Conservation (phyloP, 257 asterid genomes). For the Catharanthus roseus region DNA sequence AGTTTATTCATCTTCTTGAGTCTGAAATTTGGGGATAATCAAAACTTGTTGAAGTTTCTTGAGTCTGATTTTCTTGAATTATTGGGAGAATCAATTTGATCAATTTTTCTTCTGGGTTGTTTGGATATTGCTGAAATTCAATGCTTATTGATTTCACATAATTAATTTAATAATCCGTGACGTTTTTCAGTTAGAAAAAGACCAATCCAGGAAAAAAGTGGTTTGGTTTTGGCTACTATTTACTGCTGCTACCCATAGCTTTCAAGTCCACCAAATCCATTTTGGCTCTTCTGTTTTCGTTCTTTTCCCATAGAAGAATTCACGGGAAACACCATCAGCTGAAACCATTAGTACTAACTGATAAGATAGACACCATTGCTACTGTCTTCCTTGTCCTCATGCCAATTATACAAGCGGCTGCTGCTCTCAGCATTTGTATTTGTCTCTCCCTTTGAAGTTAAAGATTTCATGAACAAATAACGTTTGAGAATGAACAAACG, state of each 20-base stretch:
- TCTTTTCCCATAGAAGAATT: neutral
- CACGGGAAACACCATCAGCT: conserved; percentile 14
- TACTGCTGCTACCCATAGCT: no score
- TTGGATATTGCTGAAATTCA: neutral
- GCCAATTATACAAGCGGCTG: no score
- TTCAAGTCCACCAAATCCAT: neutral
- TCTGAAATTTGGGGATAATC: conserved; percentile 1
- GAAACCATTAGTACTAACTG: neutral
- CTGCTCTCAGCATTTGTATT: no score
- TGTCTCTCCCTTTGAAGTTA: no score
- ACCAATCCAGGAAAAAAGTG: neutral
- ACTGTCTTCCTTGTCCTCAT: neutral
- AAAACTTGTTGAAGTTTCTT: neutral
- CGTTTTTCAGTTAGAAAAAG: neutral
- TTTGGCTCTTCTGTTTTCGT: neutral
- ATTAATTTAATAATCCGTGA: neutral
- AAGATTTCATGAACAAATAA: neutral
- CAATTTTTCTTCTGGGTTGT: neutral
- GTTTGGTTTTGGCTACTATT: neutral
- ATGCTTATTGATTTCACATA: neutral
- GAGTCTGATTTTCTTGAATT: neutral
- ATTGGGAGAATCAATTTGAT: neutral
- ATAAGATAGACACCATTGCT: neutral
- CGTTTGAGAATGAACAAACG: no score
- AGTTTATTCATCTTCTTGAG: neutral